phyloP scores from a whole-genome alignment of 2,329 filamentous ascomycete genomes.

The Huntiella savannae region DNA sequence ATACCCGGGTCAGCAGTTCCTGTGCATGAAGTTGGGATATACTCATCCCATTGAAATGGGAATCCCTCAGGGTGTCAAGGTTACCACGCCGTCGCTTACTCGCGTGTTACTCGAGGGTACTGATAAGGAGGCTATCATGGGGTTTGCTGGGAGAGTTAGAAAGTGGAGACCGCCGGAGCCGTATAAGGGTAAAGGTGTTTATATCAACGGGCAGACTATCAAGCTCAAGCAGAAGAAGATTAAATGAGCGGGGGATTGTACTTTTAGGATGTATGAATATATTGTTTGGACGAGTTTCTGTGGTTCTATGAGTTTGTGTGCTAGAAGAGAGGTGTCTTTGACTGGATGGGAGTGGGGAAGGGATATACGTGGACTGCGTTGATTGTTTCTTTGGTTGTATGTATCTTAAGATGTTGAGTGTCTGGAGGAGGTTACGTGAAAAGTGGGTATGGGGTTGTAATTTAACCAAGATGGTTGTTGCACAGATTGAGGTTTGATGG shows the following conservation, averaged over 20 bases:
- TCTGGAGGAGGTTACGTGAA: too few relatives aligned
- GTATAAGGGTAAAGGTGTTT: constrained; percentile 99
- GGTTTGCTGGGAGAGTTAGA: constrained; percentile 76
- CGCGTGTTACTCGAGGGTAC: constrained; percentile 76
- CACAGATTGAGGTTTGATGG: not conserved
- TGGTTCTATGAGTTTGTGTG: not conserved
- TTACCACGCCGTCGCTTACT: constrained; percentile 77
- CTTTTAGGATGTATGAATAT: not conserved
- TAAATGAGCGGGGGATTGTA: constrained; percentile 36
- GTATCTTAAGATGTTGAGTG: too few relatives aligned
- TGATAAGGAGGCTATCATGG: constrained; percentile 71
- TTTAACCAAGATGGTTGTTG: not conserved
- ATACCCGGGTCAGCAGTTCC: constrained; percentile 70
- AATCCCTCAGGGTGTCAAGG: constrained; percentile 65
- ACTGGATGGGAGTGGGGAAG: not conserved
- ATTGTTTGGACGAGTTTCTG: not conserved
- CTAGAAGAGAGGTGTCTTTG: not conserved
- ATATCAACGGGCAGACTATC: constrained; percentile 94
- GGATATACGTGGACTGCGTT: not conserved
- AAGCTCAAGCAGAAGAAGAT: constrained; percentile 97
- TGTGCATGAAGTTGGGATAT: constrained; percentile 88
- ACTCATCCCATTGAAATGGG: constrained; percentile 87
- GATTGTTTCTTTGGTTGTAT: too few relatives aligned
- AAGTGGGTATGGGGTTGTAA: too few relatives aligned
- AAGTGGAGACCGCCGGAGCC: constrained; percentile 84